Base-by-base conservation (phyloP, 2,329 filamentous ascomycete species). In the Colletotrichum orchidophilum region DNA sequence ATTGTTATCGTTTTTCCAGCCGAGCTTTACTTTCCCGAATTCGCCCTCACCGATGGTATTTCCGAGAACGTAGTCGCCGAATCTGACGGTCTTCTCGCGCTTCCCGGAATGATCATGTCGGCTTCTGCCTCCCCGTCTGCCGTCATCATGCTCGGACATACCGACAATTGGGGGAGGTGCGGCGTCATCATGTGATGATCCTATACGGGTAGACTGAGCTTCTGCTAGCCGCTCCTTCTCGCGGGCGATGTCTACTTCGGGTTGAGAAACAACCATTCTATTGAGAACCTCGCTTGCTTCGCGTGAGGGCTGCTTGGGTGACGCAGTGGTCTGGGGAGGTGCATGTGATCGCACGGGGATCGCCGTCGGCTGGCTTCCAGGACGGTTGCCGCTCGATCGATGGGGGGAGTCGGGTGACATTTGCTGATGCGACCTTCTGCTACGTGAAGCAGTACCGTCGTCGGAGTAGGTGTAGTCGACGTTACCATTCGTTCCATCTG, bases 1-100 rank as follows among this genome's bases (percentile, higher is more conserved):
- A 52, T 67, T 67, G 67, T 67, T 67, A 61, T 72, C 70, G 12
- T 72, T 68, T n/a, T 72, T 72, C 70, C 70, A 72, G 18, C 70
- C 70, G 78, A 98, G 91, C 82, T 98, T 98, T 77, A 99, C 96
- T 81, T 99, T 99, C 75, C 96, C 96, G 80, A 99, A 99, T 82
- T 99, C 96, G 73, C 96, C 96, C 84, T 99, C 96, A 60, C 96
- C 96, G 60, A 99, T 92, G 2, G 96, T 98, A 81, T 97, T 96
- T 42, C 96, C 96, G 3, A 99, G 88, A 72, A 97, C 94, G 81
- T 98, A 99, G 74, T 98, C 95, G 71, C 96, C 96, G 80, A 99
- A 98, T 75, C 94, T 95, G 52, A 93, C 95, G 3, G 71, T 66
- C 84, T 97, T 97, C 76, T 91, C 87, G 46, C 83, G 79, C 74